Evolutionary conservation across 2,329 filamentous ascomycete species (phyloP), one percentile per base, ranked within the genome.

Genomic region (Trichoderma semiorbis): DNA sequence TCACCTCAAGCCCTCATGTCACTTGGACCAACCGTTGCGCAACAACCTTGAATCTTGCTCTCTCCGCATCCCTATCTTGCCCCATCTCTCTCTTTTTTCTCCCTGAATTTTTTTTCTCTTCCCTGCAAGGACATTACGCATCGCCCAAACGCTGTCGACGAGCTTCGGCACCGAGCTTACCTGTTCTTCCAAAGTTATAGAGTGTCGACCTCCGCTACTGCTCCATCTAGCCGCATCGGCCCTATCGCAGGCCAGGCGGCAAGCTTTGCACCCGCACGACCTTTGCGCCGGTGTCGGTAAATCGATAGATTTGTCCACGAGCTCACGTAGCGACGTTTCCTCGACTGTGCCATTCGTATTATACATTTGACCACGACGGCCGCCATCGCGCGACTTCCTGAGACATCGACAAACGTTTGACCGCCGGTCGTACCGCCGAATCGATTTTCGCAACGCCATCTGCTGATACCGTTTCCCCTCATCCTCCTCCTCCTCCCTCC

Each of bases 1-100:
- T 73, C 72, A 69, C 69, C 63, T 69, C 58, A 64, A 61, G 66
- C 43, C 68, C 69, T 64, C 69, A 62, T 60, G 68, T 64, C 69
- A 72, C 64, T 63, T 61, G 57, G 28, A 36, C 63, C 69, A 63
- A 66, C 62, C 66, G 68, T 70, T 72, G 69, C 69, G 69, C 72
- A 70, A 73, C 69, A 64, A 63, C 61, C 60, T 72, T 61, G 57
- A 53, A 61, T 62, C 53, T 70, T 64, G 43, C 65, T 39, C 66
- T 67, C 64, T 69, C 66, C 67, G 58, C 55, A 69, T 70, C 71
- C 71, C 58, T 58, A 70, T 71, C 62, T 47, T 57, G 61, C 61
- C 50, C 67, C 67, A 70, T 62, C 67, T 70, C 43, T 50, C 32
- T 6, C 11, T 58, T 43, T 43, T 67, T 58, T 58, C 36, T 63